Evolutionary conservation across 768 basidiomycete genomes (phyloP).

Genomic region (Boletus coccyginus): DNA sequence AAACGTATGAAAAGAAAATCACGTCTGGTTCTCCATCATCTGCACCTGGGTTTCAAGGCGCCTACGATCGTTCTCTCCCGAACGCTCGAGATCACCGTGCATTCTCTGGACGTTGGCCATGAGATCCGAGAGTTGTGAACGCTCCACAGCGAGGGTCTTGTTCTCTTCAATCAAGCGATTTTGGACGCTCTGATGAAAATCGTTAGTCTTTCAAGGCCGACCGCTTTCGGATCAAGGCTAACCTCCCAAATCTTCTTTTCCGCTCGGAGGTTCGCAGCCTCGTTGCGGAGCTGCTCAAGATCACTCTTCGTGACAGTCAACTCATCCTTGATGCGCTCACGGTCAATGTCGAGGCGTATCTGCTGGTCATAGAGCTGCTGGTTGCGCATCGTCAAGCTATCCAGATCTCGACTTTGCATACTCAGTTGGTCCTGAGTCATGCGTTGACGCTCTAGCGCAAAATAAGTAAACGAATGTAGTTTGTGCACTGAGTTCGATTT

Average conservation of each 20-base stretch:
- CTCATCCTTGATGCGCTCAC: slow-evolving; percentile 65
- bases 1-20: slow-evolving; percentile 22
- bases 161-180: slow-evolving; percentile 82
- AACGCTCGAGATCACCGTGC: slow-evolving; percentile 83
- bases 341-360: slow-evolving; percentile 73
- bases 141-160: slow-evolving; percentile 71
- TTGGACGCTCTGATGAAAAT: slow-evolving; percentile 64
- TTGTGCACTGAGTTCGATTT: slow-evolving; percentile 18
- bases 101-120: slow-evolving; percentile 90
- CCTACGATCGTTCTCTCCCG: slow-evolving; percentile 77
- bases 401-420: slow-evolving; percentile 62
- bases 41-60: slow-evolving; percentile 79
- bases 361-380: slow-evolving; percentile 72
- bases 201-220: not conserved
- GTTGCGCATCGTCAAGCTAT: slow-evolving; percentile 65
- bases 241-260: slow-evolving; percentile 97
- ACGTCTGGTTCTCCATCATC: slow-evolving; percentile 79
- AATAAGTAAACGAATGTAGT: not conserved
- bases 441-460: slow-evolving; percentile 57
- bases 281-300: slow-evolving; percentile 78
- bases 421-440: slow-evolving; percentile 68
- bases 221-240: slow-evolving; percentile 14
- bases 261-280: slow-evolving; percentile 82
- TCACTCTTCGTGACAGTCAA: slow-evolving; percentile 54
- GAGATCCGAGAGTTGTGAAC: slow-evolving; percentile 81